Percentiles rank a stretch among this genome's conserved stretches.
These are phyloP conservation scores for Colletotrichum tropicale DNA, from an alignment of 2,329 filamentous ascomycete genomes.

Conservation along the genomic window DNA sequence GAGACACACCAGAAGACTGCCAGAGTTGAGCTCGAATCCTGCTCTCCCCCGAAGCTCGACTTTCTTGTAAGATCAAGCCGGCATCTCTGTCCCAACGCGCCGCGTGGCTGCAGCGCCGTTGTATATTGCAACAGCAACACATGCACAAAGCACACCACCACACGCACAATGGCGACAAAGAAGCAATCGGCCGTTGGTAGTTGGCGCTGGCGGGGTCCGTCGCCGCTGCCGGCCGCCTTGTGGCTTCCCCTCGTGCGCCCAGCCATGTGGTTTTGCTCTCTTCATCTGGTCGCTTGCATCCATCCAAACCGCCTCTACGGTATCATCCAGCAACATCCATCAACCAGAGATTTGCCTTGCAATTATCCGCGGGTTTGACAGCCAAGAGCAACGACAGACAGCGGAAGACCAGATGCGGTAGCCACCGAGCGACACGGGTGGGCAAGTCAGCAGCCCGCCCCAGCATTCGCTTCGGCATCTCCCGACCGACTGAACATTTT, in stretches of 20 bases:
- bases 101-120: conserved; percentile 17
- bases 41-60: not conserved
- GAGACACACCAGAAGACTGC: conserved; percentile 5
- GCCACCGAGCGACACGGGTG: not conserved
- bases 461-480: conserved; percentile 19
- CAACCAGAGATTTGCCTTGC: not conserved
- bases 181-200: conserved; percentile 5
- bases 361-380: not conserved
- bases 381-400: not conserved
- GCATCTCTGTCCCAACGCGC: not conserved
- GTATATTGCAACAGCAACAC: conserved; percentile 3
- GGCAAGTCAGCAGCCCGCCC: not conserved
- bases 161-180: not conserved
- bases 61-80: not conserved
- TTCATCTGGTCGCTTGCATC: conserved; percentile 4
- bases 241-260: conserved; percentile 6
- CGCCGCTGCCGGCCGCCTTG: conserved; percentile 3
- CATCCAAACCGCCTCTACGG: not conserved
- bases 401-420: not conserved
- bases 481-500: conserved; percentile 16
- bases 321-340: not conserved
- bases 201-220: not conserved
- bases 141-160: not conserved
- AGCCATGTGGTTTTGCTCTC: conserved; percentile 15
- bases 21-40: not conserved